Evolutionary conservation across 805 yeast species (phyloP), one percentile per base, ranked within the genome.

Genomic region (Ogataea paraovalis): DNA sequence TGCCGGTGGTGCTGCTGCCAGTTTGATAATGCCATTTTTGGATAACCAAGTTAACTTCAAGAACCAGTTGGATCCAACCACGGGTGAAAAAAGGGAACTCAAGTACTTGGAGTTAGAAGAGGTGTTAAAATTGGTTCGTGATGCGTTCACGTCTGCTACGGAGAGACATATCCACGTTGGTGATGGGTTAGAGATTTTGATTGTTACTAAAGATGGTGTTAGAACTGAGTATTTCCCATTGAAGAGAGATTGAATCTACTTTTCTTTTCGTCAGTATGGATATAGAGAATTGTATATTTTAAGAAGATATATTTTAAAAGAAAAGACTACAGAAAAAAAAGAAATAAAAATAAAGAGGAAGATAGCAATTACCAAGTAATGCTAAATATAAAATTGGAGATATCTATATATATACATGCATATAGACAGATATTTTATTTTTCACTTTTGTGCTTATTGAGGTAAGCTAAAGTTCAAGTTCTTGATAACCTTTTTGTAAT

Each of bases 81-180:
- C 87, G 10, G 74, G 72, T 10, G 75, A 75, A 48, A 83, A 80
- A 66, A 82, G 70, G 64, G 78, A 76, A 38, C 64, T 82, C 51
- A 75, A 80, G 63, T 87, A 78, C 61, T 74, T 94, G 62, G 67
- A 75, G 37, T 75, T 90, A 56, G 96, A 89, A 2, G 96, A 91
- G 71, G 97, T 90, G 21, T 72, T 94, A 60, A 78, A 82, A 58
- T 73, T 94, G 54, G 97, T 94, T 34, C 84, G 82, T 66, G 99
- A 94, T 69, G 96, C 99, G 5, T 94, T 94, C 65, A 76, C 89
- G 20, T 89, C 97, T 8, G 99, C 97, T 19, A 92, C 98, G 18
- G 99, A 94, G 72, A 86, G 99, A 77, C 98, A 94, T 69, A 94
- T 94, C 58, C 95, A 91, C 58, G 98, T 94, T 45, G 99, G 99